Base-by-base conservation (phyloP, 306 rosid species). In the Fragaria ananassa region DNA sequence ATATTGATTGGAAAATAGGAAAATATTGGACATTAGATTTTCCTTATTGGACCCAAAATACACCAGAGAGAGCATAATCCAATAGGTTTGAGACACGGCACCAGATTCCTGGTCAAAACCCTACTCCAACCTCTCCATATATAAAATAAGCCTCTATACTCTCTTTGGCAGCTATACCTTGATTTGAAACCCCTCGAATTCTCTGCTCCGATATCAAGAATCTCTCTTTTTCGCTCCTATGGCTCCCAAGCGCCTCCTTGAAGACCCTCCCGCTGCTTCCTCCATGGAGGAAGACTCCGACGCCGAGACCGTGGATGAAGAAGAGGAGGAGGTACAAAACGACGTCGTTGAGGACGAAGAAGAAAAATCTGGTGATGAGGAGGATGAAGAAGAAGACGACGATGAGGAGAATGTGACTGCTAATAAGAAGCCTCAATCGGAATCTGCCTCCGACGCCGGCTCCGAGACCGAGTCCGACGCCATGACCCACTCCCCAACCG, bases 401-500 rank as follows among this genome's bases (percentile, higher is more conserved):
- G 77, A 79, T 1, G 79, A 67, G 2, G 68, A 76, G 19, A 39
- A 39, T 4, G 74, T n/a, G 2, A 72, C 49, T 0, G 73, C 74
- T 0, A 78, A 75, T 3, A 10, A 75, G 8, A 11, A 76, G 13
- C 21, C 81, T 27, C 74, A 29, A 63, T 49, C 64, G 21, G 18
- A 54, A 10, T 50, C 78, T 2, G 74, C 45, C 62, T 64, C 80
- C 31, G 75, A 77, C 35, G 79, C 56, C 49, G 84, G 45, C 2
- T 84, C 88, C 0, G 87, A 82, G 11, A 47, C 90, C 9, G 90
- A 82, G 3, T 88, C 87, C 54, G 81, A 84, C 45, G 68, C 69
- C 41, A 72, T 80, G 9, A 78, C 11, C 44, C 75, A 86, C 0
- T 82, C 88, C 37, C 90, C 88, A 0, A 75, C 84, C 4, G 82